These are phyloP conservation scores for Starmerella apis DNA, from an alignment of 805 yeast species.

Conservation along the genomic window DNA sequence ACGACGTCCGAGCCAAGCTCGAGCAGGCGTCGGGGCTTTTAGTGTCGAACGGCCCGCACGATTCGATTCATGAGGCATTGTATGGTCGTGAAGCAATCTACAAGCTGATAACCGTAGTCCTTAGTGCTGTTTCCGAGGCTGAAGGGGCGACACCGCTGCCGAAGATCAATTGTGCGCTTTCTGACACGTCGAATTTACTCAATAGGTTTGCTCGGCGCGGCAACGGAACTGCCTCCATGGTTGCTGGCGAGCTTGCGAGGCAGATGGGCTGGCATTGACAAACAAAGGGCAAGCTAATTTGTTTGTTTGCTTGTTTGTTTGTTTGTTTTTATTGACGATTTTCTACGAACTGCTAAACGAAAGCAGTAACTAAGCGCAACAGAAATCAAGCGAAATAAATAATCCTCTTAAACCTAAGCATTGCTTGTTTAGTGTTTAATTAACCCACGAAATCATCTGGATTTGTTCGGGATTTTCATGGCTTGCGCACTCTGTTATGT, in stretches of 20 bases:
- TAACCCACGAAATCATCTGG: background rate
- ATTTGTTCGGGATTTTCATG: background rate
- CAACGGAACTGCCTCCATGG: background rate
- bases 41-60: background rate
- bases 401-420: no score
- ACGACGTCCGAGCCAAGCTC: slow-evolving; percentile 1
- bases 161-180: background rate
- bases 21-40: slow-evolving; percentile 6
- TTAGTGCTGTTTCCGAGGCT: background rate
- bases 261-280: background rate
- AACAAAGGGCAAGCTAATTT: background rate
- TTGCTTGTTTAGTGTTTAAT: no score
- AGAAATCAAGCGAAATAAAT: no score
- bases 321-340: no score
- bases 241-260: background rate
- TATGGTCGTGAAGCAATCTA: background rate
- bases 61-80: background rate
- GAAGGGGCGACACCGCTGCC: background rate
- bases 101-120: background rate
- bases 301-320: no score
- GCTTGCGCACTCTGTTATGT: background rate
- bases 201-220: background rate
- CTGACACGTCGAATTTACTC: background rate
- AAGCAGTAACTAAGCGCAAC: no score
- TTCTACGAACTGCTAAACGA: no score